These are phyloP conservation scores for Rhizopus arrhizus DNA, from an alignment of 371 early-diverging fungal genomes.

Conservation along the genomic window DNA sequence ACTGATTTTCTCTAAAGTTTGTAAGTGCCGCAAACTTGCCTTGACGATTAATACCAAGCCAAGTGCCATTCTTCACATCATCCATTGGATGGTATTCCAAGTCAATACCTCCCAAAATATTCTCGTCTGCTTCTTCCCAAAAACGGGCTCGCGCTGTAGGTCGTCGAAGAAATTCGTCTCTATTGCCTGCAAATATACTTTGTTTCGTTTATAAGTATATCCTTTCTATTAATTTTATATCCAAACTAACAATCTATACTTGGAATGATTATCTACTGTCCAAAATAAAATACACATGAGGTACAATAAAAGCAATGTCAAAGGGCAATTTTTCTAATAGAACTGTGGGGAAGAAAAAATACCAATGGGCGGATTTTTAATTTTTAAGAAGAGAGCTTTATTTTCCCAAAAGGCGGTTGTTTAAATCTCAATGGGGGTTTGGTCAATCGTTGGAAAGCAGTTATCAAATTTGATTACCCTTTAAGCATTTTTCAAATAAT, in stretches of 20 bases:
- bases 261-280: constrained; percentile 55
- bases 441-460: background rate
- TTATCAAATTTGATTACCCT: constrained; percentile 15
- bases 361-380: background rate
- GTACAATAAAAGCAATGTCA: constrained; percentile 3
- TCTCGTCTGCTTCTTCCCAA: constrained; percentile 47
- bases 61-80: constrained; percentile 48
- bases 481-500: constrained; percentile 16
- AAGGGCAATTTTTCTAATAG: background rate
- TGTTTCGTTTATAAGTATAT: background rate
- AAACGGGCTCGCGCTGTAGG: constrained; percentile 56
- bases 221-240: background rate
- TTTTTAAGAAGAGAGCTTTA: background rate
- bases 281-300: constrained; percentile 65
- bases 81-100: constrained; percentile 29
- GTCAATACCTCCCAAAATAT: constrained; percentile 50
- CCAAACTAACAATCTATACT: constrained; percentile 51
- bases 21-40: constrained; percentile 62
- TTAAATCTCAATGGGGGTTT: constrained; percentile 7
- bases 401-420: background rate
- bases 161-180: constrained; percentile 61
- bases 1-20: constrained; percentile 56
- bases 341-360: background rate
- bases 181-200: constrained; percentile 64
- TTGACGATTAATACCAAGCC: constrained; percentile 59